Evolutionary conservation across 2,329 filamentous ascomycete species (phyloP).

Genomic region (Ceratocystis lukuohia): DNA sequence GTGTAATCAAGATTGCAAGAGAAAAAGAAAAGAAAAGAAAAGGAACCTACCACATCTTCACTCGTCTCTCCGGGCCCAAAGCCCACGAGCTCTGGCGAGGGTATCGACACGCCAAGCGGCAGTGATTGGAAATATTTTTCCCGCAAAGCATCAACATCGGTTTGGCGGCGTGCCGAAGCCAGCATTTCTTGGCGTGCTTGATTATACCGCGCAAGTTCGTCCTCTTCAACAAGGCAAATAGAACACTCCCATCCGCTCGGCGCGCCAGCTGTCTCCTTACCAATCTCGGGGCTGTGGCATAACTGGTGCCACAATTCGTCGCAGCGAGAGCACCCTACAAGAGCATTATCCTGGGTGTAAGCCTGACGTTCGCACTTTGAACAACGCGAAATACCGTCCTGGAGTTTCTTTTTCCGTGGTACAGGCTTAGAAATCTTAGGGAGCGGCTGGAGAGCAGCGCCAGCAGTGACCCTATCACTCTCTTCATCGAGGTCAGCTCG

Average conservation of each 20-base stretch:
- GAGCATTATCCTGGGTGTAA: constrained; percentile 20
- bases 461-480: not conserved
- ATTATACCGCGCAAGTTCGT: constrained; percentile 20
- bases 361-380: constrained; percentile 22
- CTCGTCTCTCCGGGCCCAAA: constrained; percentile 29
- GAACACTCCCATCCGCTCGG: constrained; percentile 21
- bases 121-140: constrained; percentile 26
- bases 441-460: constrained; percentile 8
- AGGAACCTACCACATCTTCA: constrained; percentile 26
- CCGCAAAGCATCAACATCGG: constrained; percentile 26
- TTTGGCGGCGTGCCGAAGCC: constrained; percentile 20
- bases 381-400: constrained; percentile 20
- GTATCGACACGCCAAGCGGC: constrained; percentile 26
- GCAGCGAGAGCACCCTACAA: constrained; percentile 22
- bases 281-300: constrained; percentile 22
- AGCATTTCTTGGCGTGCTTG: constrained; percentile 19
- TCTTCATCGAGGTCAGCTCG: not conserved
- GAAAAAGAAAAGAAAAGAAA: not conserved
- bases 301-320: constrained; percentile 23
- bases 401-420: constrained; percentile 14
- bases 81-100: constrained; percentile 29
- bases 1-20: no score
- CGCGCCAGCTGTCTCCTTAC: constrained; percentile 13
- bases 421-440: constrained; percentile 14
- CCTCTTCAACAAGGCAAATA: constrained; percentile 20